These are phyloP conservation scores for Globisporangium mamillatum DNA, from an alignment of 352 stramenopile genomes.

Conservation along the genomic window DNA sequence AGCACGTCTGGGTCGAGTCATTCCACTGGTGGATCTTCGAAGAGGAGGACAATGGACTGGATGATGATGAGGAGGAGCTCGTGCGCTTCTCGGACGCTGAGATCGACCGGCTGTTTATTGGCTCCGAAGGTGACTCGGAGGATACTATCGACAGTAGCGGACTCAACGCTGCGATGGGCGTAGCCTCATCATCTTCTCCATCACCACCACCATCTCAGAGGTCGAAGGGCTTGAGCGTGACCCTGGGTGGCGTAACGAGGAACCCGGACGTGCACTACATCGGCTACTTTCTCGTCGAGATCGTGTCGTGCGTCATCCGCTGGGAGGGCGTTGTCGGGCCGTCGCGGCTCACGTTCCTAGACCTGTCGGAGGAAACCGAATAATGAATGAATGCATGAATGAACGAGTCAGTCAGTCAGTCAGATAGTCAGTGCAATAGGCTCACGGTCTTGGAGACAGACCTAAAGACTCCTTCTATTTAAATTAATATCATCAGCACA, in stretches of 20 bases:
- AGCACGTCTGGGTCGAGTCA: slow-evolving; percentile 15
- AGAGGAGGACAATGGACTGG: not conserved
- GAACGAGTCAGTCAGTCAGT: not conserved
- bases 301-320: slow-evolving; percentile 16
- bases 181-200: too few relatives aligned
- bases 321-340: slow-evolving; percentile 8
- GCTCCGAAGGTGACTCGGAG: not conserved
- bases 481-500: not conserved
- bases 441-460: not conserved
- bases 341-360: slow-evolving; percentile 14
- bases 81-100: not conserved
- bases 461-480: not conserved
- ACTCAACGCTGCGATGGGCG: not conserved
- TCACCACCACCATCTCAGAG: not conserved
- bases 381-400: not conserved
- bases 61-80: not conserved
- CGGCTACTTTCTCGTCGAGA: slow-evolving; percentile 17
- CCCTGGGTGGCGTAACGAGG: slow-evolving; percentile 11
- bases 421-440: not conserved
- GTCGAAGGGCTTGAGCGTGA: not conserved
- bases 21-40: slow-evolving; percentile 18
- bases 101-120: slow-evolving; percentile 9
- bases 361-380: not conserved
- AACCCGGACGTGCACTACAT: slow-evolving; percentile 13
- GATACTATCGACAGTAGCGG: not conserved